Evolutionary conservation across 306 rosid genomes (phyloP), one percentile per base, ranked within the genome.

Genomic region (Ceratonia siliqua): DNA sequence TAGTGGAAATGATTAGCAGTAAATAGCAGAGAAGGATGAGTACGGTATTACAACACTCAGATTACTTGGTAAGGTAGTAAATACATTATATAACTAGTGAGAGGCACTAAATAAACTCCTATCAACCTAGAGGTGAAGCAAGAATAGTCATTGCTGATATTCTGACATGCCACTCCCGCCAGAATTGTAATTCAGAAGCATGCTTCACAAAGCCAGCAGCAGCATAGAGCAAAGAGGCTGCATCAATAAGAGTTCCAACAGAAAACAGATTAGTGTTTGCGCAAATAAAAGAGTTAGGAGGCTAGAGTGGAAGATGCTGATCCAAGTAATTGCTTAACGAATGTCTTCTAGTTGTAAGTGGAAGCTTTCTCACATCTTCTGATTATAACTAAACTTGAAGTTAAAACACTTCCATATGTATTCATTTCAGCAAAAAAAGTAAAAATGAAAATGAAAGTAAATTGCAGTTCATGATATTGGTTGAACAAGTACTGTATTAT

Each of bases 161-260:
- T 42, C 35, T 54, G 11, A 46, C 18, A 49, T 22, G 24, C 56
- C 30, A 30, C n/a, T 14, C 14, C 35, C 52, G 41, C 36, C 27
- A 7, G 11, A 6, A 9, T 18, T 14, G 13, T 28, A 10, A 8
- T 14, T 76, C 61, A 85, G 75, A 67, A 74, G 77, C 90, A 86
- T 45, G 66, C 82, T 62, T 86, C 85, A 25, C 87, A 80, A 22
- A 85, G 73, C 89, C 89, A 85, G 52, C 87, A 82, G 83, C 89
- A 85, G 83, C 89, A 85, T 24, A 82, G 43, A n/a, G 85, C 85
- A 28, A 80, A 86, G 70, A 86, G 84, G 75, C 87, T 86, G 84
- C 87, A 74, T 28, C 50, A 72, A 32, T 46, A 62, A 32, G 43
- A 65, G 68, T 43, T 32, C 50, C 20, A 67, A 42, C 53, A 41